A percentile compares a stretch with the other conserved stretches of the same genome.
phyloP scores from a whole-genome alignment of 352 stramenopile genomes.

The Pythium sp. region DNA sequence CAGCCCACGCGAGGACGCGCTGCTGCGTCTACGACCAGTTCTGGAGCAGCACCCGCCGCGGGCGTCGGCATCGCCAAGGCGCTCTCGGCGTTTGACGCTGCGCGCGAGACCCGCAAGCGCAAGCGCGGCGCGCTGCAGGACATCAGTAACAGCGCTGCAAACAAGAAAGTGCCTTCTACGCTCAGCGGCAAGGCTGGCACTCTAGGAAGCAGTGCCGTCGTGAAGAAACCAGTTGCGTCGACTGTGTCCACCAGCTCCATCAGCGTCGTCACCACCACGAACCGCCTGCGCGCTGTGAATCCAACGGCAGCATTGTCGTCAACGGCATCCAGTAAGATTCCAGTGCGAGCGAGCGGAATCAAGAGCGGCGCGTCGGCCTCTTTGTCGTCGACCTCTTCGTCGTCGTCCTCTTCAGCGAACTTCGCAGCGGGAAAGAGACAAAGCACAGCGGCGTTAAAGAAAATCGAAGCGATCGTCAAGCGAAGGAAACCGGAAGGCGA shows the following conservation, averaged over 20 bases:
- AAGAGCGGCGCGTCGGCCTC: conserved; percentile 5
- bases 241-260: conserved; percentile 7
- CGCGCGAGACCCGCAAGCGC: conserved; percentile 53
- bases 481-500: conserved; percentile 42
- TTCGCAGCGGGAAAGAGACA: conserved; percentile 8
- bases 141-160: conserved; percentile 63
- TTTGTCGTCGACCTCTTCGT: conserved; percentile 1
- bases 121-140: conserved; percentile 78
- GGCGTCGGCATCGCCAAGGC: conserved; percentile 15
- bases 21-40: neutral
- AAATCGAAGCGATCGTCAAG: conserved; percentile 31
- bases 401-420: neutral
- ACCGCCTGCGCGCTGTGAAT: conserved; percentile 14
- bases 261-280: conserved; percentile 19
- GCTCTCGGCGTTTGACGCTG: conserved; percentile 16
- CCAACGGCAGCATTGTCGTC: neutral
- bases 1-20: conserved; percentile 10
- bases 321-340: conserved; percentile 9
- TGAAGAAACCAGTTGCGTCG: conserved; percentile 22
- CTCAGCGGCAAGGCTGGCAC: conserved; percentile 22
- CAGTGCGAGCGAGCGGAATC: neutral
- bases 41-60: neutral
- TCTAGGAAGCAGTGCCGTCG: neutral
- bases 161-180: conserved; percentile 29
- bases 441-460: conserved; percentile 11